phyloP scores from a whole-genome alignment of 805 yeast genomes.

The Candida silvatica region DNA sequence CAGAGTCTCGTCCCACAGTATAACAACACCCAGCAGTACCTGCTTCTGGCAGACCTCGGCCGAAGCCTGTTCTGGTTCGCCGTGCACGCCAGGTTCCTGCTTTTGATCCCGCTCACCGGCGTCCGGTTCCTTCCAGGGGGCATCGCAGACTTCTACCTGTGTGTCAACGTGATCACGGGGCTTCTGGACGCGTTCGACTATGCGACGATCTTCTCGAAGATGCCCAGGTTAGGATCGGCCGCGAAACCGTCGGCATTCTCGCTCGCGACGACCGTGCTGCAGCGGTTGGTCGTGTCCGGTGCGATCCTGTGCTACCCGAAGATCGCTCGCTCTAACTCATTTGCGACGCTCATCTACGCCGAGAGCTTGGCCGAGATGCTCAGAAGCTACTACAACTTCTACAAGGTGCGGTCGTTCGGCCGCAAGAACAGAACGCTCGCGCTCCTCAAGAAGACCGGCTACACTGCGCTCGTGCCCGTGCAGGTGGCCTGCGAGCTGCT shows the following conservation, averaged over 20 bases:
- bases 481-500: slow-evolving; percentile 14
- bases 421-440: slow-evolving; percentile 11
- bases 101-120: slow-evolving; percentile 57
- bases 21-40: slow-evolving; percentile 16
- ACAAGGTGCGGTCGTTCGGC: slow-evolving; percentile 20
- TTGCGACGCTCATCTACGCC: slow-evolving; percentile 15
- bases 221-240: slow-evolving; percentile 6
- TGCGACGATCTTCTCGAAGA: slow-evolving; percentile 12
- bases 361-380: slow-evolving; percentile 15
- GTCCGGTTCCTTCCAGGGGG: slow-evolving; percentile 61
- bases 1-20: slow-evolving; percentile 6
- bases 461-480: slow-evolving; percentile 14
- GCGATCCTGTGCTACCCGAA: slow-evolving; percentile 19
- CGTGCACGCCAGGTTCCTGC: slow-evolving; percentile 39
- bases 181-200: slow-evolving; percentile 16
- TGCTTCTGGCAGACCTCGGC: slow-evolving; percentile 16
- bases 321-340: slow-evolving; percentile 17
- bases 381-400: slow-evolving; percentile 17
- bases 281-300: slow-evolving; percentile 7
- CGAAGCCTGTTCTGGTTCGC: slow-evolving; percentile 41
- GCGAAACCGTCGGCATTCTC: slow-evolving; percentile 5
- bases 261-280: slow-evolving; percentile 1
- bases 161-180: slow-evolving; percentile 9
- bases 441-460: slow-evolving; percentile 11
- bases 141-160: slow-evolving; percentile 51